These are phyloP conservation scores for Fusarium sp. DNA, from an alignment of 2,329 filamentous ascomycete species.

Conservation along the genomic window DNA sequence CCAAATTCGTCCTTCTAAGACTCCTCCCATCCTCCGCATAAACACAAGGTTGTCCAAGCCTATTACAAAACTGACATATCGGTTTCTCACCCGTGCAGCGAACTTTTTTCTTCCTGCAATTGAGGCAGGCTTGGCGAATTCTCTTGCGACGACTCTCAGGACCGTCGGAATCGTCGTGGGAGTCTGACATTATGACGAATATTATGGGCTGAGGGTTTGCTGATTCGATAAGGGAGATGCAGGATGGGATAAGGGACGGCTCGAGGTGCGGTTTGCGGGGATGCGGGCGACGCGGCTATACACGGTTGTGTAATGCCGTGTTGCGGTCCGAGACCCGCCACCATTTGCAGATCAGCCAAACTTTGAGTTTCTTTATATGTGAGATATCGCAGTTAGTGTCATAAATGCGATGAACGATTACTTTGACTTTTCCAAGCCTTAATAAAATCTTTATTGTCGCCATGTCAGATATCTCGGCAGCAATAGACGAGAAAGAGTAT, in stretches of 20 bases:
- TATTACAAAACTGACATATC: conserved; percentile 14
- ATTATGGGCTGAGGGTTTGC: background rate
- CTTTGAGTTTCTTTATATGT: background rate
- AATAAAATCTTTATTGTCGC: too few relatives aligned
- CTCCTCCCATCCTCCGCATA: conserved; percentile 23
- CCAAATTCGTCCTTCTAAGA: background rate
- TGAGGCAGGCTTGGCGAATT: conserved; percentile 23
- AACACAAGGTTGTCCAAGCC: conserved; percentile 8
- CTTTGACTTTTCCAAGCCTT: fast-evolving
- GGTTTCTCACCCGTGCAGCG: conserved; percentile 23
- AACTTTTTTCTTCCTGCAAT: conserved; percentile 24
- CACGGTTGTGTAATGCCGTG: conserved; percentile 18
- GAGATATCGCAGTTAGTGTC: background rate
- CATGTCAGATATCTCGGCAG: background rate
- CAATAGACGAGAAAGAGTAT: background rate
- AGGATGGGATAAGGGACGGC: background rate
- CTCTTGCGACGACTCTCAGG: conserved; percentile 19
- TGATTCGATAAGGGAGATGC: background rate
- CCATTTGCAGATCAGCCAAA: background rate
- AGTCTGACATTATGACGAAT: conserved; percentile 8
- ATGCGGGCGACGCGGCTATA: background rate
- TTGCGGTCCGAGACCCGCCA: background rate
- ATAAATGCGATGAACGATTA: fast-evolving
- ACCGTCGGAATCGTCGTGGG: conserved; percentile 18
- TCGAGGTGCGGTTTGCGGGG: background rate